These are phyloP conservation scores for Pseudogymnoascus sp. DNA, from an alignment of 2,329 filamentous ascomycete genomes.

Conservation along the genomic window DNA sequence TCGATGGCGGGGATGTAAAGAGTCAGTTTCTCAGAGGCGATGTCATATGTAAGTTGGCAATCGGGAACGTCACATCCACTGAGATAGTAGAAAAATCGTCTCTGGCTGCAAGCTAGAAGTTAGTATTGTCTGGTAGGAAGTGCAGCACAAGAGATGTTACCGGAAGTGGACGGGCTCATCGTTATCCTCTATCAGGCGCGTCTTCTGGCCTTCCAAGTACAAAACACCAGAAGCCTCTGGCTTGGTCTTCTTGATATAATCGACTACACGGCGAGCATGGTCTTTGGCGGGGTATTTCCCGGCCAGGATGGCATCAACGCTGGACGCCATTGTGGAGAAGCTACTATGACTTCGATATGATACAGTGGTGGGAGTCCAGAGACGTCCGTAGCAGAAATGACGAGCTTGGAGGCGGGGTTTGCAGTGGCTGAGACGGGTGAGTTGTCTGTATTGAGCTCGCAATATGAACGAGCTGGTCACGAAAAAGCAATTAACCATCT, in stretches of 20 bases:
- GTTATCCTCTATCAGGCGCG: constrained; percentile 78
- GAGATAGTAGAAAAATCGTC: constrained; percentile 90
- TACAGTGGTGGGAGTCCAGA: background rate
- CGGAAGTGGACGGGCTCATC: constrained; percentile 76
- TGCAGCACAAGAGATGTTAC: constrained; percentile 34
- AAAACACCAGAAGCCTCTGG: constrained; percentile 63
- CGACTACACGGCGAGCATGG: constrained; percentile 76
- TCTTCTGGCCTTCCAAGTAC: constrained; percentile 81
- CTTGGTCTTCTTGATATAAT: constrained; percentile 62
- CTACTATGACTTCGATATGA: background rate
- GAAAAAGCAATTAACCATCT: constrained; percentile 7
- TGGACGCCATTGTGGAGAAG: constrained; percentile 7
- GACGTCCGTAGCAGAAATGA: background rate
- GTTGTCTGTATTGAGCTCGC: background rate
- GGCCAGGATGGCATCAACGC: constrained; percentile 38
- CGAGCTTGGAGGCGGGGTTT: background rate
- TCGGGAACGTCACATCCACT: constrained; percentile 77
- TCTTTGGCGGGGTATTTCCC: constrained; percentile 75
- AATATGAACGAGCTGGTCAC: constrained; percentile 3
- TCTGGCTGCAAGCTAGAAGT: constrained; percentile 50
- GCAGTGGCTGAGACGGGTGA: background rate
- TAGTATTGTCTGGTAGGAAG: constrained; percentile 10
- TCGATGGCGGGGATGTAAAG: constrained; percentile 88
- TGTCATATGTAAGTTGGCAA: constrained; percentile 73
- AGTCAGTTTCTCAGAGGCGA: constrained; percentile 62